Base-by-base conservation (phyloP, 352 stramenopile species). In the Phytophthora tentaculata region DNA sequence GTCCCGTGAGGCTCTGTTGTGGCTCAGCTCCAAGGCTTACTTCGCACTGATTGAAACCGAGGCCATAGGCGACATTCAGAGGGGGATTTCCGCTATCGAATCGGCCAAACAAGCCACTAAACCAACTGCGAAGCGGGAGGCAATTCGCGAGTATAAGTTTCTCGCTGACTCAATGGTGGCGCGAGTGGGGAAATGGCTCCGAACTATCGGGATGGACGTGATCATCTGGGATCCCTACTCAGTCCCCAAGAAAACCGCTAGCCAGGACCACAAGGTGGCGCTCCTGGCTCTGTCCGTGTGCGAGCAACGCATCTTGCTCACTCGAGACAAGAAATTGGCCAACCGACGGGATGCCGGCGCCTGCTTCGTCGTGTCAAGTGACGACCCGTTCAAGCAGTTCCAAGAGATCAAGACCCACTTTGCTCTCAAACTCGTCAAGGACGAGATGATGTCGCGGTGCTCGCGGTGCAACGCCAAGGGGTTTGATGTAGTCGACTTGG, bases 381-480 rank as follows among this genome's bases (percentile, higher is more conserved):
- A 93, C 54, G 81, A 92, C 51, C 77, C 81, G 22, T 81, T 89
- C 39, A 50, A 79, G 52, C 84, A 95, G 54, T 93, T 95, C 52
- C 81, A 88, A 47, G 84, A 95, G 48, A 86, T 95, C 60, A 88
- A 87, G 35, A 32, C 80, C 0, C 83, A 94, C 49, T 94, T 94
- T 44, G 81, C 74, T 0, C 71, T 92, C 7, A 73, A 85, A 20
- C 60, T 92, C 14, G 73, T 83, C 5, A 77, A 87, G 50, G 75
- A 88, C 20, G 78, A 90, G 54, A 88, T 91, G 70, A 92, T 92
- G 83, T 90, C 84, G 28, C 83, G 84, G 0, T 94, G 86, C 45
- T 76, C 81, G 5, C 81, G 76, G 19, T 92, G 84, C 71, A 92
- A 94, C 59, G 64, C 69, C 47, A 92, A 91, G 50, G 80, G 71